Evolutionary conservation across 1,284 basidiomycete genomes (phyloP).

Genomic region (Mycosarcoma mackinlayi): DNA sequence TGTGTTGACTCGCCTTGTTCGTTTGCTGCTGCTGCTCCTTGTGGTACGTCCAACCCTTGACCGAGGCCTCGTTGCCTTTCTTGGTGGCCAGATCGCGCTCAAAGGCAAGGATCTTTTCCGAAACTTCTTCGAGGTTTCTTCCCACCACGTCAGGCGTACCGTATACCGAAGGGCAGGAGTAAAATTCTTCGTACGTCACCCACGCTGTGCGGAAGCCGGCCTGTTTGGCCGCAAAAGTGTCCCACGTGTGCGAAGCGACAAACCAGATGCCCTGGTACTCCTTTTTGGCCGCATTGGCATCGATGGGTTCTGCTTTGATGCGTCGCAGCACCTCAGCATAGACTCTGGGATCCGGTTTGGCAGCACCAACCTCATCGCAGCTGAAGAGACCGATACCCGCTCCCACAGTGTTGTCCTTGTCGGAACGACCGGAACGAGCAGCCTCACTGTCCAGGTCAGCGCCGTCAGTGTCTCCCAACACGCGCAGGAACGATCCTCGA

Average conservation of each 20-base stretch:
- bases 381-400: conserved; percentile 52
- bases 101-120: conserved; percentile 50
- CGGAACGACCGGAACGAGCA: conserved; percentile 15
- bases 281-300: conserved; percentile 27
- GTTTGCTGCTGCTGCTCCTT: conserved; percentile 22
- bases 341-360: conserved; percentile 57
- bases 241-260: conserved; percentile 61
- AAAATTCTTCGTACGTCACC: conserved; percentile 61
- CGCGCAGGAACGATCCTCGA: conserved; percentile 30
- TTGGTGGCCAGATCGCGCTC: conserved; percentile 29
- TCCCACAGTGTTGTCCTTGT: conserved; percentile 18
- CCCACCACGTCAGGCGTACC: conserved; percentile 55
- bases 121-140: conserved; percentile 46
- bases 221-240: conserved; percentile 34
- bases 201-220: conserved; percentile 59
- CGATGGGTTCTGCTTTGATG: conserved; percentile 26
- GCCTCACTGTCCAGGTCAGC: conserved; percentile 46
- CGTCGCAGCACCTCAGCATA: conserved; percentile 49
- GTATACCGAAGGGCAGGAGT: conserved; percentile 46
- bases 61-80: neutral
- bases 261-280: conserved; percentile 55
- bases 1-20: conserved; percentile 43
- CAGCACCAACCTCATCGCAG: conserved; percentile 58
- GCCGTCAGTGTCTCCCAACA: conserved; percentile 36
- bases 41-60: conserved; percentile 34